phyloP scores from a whole-genome alignment of 140 eudicot species.

The Cichorium intybus region DNA sequence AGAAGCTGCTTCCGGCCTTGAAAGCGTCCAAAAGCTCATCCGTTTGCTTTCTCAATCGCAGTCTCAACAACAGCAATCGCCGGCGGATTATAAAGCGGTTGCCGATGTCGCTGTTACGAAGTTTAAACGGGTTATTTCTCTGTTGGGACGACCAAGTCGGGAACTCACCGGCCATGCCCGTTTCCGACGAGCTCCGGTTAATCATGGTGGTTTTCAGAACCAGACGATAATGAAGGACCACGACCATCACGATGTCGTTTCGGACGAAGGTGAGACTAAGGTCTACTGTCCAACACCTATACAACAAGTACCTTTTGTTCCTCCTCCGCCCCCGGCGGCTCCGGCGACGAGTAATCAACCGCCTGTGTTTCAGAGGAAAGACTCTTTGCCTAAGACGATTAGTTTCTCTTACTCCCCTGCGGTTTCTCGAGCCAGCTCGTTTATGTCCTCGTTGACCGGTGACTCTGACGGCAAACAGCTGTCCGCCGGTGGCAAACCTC shows the following conservation, averaged over 20 bases:
- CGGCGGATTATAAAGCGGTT: slow-evolving; percentile 51
- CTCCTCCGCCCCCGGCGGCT: slow-evolving; percentile 19
- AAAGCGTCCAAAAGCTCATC: slow-evolving; percentile 68
- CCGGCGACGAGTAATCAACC: slow-evolving; percentile 12
- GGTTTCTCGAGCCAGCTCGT: slow-evolving; percentile 57
- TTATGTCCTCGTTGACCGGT: slow-evolving; percentile 72
- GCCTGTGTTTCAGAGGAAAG: slow-evolving; percentile 27
- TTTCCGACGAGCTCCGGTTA: slow-evolving; percentile 68
- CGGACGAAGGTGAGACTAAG: slow-evolving; percentile 33
- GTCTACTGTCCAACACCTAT: slow-evolving; percentile 79
- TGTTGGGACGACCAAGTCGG: slow-evolving; percentile 56
- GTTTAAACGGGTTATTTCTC: slow-evolving; percentile 70
- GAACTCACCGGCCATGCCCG: slow-evolving; percentile 85
- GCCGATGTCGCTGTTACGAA: slow-evolving; percentile 71
- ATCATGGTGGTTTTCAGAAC: not conserved
- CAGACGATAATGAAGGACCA: not conserved
- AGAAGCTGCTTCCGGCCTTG: slow-evolving; percentile 83
- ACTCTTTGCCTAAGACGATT: slow-evolving; percentile 44
- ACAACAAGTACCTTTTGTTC: slow-evolving; percentile 59
- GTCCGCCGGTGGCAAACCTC: slow-evolving; percentile 70
- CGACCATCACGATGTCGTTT: slow-evolving; percentile 25
- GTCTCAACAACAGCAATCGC: slow-evolving; percentile 24
- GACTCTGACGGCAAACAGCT: slow-evolving; percentile 51
- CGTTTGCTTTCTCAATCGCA: slow-evolving; percentile 41
- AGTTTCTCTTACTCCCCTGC: slow-evolving; percentile 64